These are phyloP conservation scores for Iris pallida DNA, from an alignment of 116 monocot genomes.

Conservation along the genomic window DNA sequence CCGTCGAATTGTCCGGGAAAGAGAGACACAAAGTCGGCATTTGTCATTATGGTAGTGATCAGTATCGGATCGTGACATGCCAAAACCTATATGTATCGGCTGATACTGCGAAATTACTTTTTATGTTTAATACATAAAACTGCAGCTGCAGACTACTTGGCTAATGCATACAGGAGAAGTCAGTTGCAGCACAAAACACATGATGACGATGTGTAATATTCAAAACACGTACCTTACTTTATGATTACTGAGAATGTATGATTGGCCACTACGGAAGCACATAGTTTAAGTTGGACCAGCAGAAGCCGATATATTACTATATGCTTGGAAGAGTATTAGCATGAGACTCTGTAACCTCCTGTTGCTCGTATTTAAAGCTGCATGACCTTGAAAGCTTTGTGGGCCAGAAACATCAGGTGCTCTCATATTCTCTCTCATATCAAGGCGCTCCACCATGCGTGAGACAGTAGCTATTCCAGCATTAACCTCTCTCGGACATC, in stretches of 20 bases:
- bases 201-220: too few species aligned
- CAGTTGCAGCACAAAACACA: too few species aligned
- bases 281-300: conserved; percentile 27
- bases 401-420: conserved; percentile 15
- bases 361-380: conserved; percentile 14
- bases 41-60: too few species aligned
- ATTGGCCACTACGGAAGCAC: neutral
- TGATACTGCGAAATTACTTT: too few species aligned
- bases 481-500: conserved; percentile 69
- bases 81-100: too few species aligned
- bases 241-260: neutral
- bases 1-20: too few species aligned
- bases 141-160: too few species aligned
- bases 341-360: conserved; percentile 9
- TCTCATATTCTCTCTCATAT: conserved; percentile 40
- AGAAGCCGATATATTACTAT: conserved; percentile 21
- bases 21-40: too few species aligned
- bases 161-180: too few species aligned
- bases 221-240: neutral
- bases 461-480: conserved; percentile 71
- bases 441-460: conserved; percentile 52
- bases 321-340: conserved; percentile 10
- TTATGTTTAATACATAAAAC: too few species aligned
- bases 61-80: too few species aligned
- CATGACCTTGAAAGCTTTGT: conserved; percentile 15